Base-by-base conservation (phyloP, 257 asterid species). In the Solanum appendiculatum region DNA sequence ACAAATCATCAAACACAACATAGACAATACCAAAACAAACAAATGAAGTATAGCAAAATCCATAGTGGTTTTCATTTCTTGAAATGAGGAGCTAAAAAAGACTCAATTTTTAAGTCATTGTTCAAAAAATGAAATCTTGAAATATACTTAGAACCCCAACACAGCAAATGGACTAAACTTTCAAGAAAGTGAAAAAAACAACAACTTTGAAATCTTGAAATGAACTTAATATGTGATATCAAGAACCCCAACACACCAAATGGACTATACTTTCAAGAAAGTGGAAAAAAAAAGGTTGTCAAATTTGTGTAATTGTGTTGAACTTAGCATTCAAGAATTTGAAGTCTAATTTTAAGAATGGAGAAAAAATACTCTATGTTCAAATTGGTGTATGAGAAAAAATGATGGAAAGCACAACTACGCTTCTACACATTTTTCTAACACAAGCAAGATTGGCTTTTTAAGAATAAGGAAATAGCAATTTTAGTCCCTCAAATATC, bases 1-100 rank as follows among this genome's bases (percentile, higher is more conserved):
- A 6, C 63, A 15, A 44, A 20, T 7, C 16, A 88, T 34, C 83
- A 91, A 83, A 80, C 74, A 88, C 46, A 86, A 85, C 18, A 86
- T 18, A 74, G 77, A 23, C 5, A 58, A 66, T 20, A 81, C 39
- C 44, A 75, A 69, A 44, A 85, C 27, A 42, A 60, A 23, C 87
- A 86, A 63, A 42, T 72, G n/a, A 69, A 86, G 40, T 39, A 51
- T 0, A 12, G 82, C 42, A 85, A 51, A 48, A 72, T 56, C 48
- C 85, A 81, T 81, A 10, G 0, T 27, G n/a, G 39, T 42, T 77
- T 42, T 77, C 83, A 77, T 77, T 74, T 74, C 31, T 74, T 74
- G 33, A 0, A 74, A 29, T 14, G 5, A 13, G 58, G 18, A 77
- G 0, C 63, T 18, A 15, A 78, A 42, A 75, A 78, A 73, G 31